These are phyloP conservation scores for Alternaria triticina DNA, from an alignment of 2,329 filamentous ascomycete genomes.

Conservation along the genomic window DNA sequence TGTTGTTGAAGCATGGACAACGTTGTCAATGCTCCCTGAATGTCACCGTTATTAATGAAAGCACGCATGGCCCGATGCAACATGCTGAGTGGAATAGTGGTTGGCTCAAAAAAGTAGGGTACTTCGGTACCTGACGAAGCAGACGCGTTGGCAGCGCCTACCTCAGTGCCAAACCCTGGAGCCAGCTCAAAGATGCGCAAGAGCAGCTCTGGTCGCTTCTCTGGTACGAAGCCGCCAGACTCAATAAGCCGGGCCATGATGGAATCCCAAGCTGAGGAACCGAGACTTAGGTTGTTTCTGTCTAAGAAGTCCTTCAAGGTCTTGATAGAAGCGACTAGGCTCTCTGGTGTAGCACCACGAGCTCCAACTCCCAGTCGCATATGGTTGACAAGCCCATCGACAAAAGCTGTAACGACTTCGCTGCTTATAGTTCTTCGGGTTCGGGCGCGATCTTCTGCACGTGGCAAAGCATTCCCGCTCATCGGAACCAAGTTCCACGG, in stretches of 20 bases:
- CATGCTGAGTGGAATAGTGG: conserved; percentile 50
- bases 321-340: conserved; percentile 44
- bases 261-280: conserved; percentile 53
- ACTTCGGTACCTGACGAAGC: conserved; percentile 22
- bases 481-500: conserved; percentile 35
- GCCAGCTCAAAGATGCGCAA: conserved; percentile 50
- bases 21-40: conserved; percentile 47
- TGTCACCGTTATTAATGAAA: conserved; percentile 48
- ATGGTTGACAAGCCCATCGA: conserved; percentile 59
- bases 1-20: conserved; percentile 48
- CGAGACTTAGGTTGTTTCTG: conserved; percentile 47
- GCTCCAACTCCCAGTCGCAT: conserved; percentile 53
- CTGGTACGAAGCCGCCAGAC: conserved; percentile 54
- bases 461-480: conserved; percentile 21
- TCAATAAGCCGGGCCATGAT: conserved; percentile 59
- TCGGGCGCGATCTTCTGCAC: conserved; percentile 32
- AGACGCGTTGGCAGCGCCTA: conserved; percentile 46
- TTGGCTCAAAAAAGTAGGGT: conserved; percentile 54
- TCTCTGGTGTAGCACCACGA: conserved; percentile 46
- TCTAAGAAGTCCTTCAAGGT: conserved; percentile 48
- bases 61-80: conserved; percentile 52
- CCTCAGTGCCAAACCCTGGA: conserved; percentile 51
- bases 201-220: conserved; percentile 54
- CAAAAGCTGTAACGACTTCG: conserved; percentile 63
- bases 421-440: conserved; percentile 60